Base-by-base conservation (phyloP, 2,329 filamentous ascomycete genomes). In the Plectosphaerella plurivora region DNA sequence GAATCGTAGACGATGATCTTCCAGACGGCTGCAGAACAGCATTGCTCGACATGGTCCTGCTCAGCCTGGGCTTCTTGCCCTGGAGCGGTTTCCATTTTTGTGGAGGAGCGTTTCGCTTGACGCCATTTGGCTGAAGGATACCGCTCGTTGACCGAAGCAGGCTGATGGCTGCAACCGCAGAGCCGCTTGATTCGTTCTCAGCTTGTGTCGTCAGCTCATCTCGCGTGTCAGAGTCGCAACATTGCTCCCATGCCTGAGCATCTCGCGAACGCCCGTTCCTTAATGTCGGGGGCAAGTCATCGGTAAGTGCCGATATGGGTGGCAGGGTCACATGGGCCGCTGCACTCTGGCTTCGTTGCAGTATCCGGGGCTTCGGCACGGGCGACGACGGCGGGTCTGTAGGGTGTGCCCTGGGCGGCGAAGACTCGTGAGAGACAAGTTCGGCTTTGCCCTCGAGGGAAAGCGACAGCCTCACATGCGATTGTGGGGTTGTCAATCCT, bases 391-490 rank as follows among this genome's bases (percentile, higher is more conserved):
- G 59, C 72, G 24, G 24, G 12, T 73, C 61, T 73, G 70, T 61
- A 78, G 75, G 54, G 77, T 82, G 65, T 50, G 63, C 63, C 49
- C 84, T 86, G 2, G 87, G 89, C 3, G 89, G 88, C 3, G 87
- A 87, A 28, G 79, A 76, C 57, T 87, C 83, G 56, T 86, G 79
- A 51, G 87, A 83, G 20, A 92, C 83, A 49, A 97, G 78, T 62
- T 93, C 88, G n/a, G 93, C 93, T 64, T 92, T 93, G 59, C 93
- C 93, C 63, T 97, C 91, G 33, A 92, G 79, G 16, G 90, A 94
- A 63, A 94, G 84, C 2, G 89, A 91, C 25, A 97, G 77, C 47
- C 91, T 86, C 53, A 96, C 79, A 25, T 82, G 79, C n/a, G 75
- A 70, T 47, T 71, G 69, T 45, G 66, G 68, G 47, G 67, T 63